Base-by-base conservation (phyloP, 257 asterid genomes). In the Coffea eugenioides region DNA sequence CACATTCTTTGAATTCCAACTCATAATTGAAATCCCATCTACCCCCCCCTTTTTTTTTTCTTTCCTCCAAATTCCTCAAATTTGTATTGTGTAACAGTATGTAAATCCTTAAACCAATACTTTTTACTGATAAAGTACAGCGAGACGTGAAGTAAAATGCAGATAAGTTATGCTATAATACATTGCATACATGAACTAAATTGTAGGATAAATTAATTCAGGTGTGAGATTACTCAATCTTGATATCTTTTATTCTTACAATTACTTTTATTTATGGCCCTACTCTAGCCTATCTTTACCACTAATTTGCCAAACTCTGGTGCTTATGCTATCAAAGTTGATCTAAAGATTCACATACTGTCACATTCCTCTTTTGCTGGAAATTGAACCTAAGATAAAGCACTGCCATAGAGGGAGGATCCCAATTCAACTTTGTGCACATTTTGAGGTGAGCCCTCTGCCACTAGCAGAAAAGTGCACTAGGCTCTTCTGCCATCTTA, bases 341-440 rank as follows among this genome's bases (percentile, higher is more conserved):
- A 77, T 80, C 71, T 20, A 56, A 76, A 76, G 12, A 71, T 71
- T 46, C 74, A 82, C 80, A 62, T 39, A 23, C 62, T 9, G 14
- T 15, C n/a, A 62, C 20, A 75, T 39, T n/a, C 1, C 1, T 66
- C 27, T 73, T 73, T 15, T 1, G 49, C 15, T 25, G 69, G 52
- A 48, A 77, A 45, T 77, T 77, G 56, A 77, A 16, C 15, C 23
- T 18, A 43, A 6, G 31, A 46, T 23, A 76, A 77, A 54, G 20
- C n/a, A 10, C n/a, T 15, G 21, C 31, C 31, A 31, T 31, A 31
- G 31, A 31, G 15, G 59, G 51, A 43, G 13, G 75, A 74, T 75
- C 70, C 69, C 76, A 57, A 54, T 66, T 67, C 6, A 74, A 66
- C 43, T 73, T 73, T 80, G 75, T 80, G 49, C 80, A 80, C 4